phyloP scores from a whole-genome alignment of 1,139 yeast genomes.

The Zhuliangozyma blackwelliae region DNA sequence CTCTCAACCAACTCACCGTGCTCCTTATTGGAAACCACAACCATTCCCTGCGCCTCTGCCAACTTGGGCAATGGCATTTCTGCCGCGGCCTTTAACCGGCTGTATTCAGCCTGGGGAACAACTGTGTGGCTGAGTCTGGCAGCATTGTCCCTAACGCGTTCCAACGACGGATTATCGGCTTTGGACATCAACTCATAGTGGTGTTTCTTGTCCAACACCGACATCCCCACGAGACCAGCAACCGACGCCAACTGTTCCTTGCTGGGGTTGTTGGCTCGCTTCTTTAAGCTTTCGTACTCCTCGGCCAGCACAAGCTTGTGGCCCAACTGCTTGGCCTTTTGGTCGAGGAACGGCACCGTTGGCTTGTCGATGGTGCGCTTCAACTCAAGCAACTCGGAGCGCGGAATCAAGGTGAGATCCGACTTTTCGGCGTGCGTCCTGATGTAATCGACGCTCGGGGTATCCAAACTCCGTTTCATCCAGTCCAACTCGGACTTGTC shows the following conservation, averaged over 20 bases:
- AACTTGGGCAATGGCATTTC: conserved; percentile 12
- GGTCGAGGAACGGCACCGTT: conserved; percentile 18
- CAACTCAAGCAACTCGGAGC: conserved; percentile 13
- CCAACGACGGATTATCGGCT: conserved; percentile 16
- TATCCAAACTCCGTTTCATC: conserved; percentile 6
- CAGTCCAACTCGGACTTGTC: conserved; percentile 10
- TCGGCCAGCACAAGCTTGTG: conserved; percentile 11
- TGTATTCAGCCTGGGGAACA: conserved; percentile 13
- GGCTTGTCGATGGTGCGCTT: conserved; percentile 19
- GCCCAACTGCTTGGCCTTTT: conserved; percentile 14
- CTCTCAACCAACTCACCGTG: conserved; percentile 5
- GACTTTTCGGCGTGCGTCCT: conserved; percentile 14
- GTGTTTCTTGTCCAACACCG: conserved; percentile 22
- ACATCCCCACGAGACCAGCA: conserved; percentile 17
- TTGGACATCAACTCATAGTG: conserved; percentile 12
- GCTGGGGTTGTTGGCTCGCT: conserved; percentile 25
- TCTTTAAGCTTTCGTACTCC: conserved; percentile 10
- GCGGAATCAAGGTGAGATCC: conserved; percentile 12
- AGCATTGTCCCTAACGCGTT: conserved; percentile 19
- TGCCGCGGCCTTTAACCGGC: conserved; percentile 10
- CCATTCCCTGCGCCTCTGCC: conserved; percentile 13
- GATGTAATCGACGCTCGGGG: conserved; percentile 16
- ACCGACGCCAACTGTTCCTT: conserved; percentile 8
- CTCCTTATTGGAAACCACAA: conserved; percentile 3
- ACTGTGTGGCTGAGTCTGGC: conserved; percentile 14